Evolutionary conservation across 306 rosid genomes (phyloP), one percentile per base, ranked within the genome.

Genomic region (Prosopis cineraria): DNA sequence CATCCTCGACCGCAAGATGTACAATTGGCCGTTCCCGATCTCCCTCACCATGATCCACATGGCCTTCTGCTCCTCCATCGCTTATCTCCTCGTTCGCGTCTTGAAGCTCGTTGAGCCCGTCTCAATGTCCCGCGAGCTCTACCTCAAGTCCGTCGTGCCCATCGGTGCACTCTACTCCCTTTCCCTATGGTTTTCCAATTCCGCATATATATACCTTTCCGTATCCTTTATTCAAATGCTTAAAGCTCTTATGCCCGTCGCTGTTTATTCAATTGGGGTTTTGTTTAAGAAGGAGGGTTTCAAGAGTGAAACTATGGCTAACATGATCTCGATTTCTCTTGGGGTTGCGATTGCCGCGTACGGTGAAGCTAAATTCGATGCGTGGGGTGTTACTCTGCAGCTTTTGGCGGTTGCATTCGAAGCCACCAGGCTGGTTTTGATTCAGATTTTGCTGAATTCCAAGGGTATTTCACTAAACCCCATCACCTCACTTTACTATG

Each of bases 1-100:
- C 93, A 95, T 95, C 83, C 85, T 95, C 10, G 98, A 95, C 58
- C 97, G 86, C 7, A 92, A 95, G 83, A 88, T 95, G 91, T 95
- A 91, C 90, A 90, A 93, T 77, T 95, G 99, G 99, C 97, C 99
- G 0, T 95, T 77, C 75, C 99, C 99, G 10, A 92, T 95, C 77
- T 91, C 99, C 0, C 96, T 95, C 43, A 93, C 99, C 81, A 95
- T 95, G 99, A 95, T 95, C 85, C 99, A 95, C 81, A 95, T 95
- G 99, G 93, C 86, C 27, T 95, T 95, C 78, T 95, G 99, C 72
- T 93, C 99, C 45, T 87, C 97, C 70, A 78, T 95, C 12, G 99
- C 99, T 0, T 93, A 87, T 78, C 68, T 95, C 36, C 97, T 95
- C 59, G 90, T 95, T 70, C 86, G 90, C 40, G 93, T 95, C 66